A percentile compares a stretch with the other conserved stretches of the same genome.
These are phyloP conservation scores for Candida ulmi DNA, from an alignment of 805 yeast species.

Conservation along the genomic window DNA sequence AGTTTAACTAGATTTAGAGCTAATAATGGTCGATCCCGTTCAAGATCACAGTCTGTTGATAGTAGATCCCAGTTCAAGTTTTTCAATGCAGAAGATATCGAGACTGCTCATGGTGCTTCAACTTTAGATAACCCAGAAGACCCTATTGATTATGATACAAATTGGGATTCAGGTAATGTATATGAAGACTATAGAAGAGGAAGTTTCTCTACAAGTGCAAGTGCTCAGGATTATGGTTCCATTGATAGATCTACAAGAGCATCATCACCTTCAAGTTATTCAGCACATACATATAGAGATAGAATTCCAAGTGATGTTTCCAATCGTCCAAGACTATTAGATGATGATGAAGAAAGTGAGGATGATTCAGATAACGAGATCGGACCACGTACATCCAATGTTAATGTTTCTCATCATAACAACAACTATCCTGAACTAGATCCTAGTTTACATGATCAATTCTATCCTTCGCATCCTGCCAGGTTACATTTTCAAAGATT, in stretches of 20 bases:
- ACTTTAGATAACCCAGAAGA: conserved; percentile 50
- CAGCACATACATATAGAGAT: conserved; percentile 30
- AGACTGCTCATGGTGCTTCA: conserved; percentile 83
- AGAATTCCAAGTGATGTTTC: conserved; percentile 31
- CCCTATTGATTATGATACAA: conserved; percentile 65
- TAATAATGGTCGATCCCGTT: conserved; percentile 21
- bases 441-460: conserved; percentile 36
- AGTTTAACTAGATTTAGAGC: conserved; percentile 21
- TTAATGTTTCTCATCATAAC: conserved; percentile 15
- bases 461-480: conserved; percentile 39
- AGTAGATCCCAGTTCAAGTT: conserved; percentile 57
- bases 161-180: conserved; percentile 53
- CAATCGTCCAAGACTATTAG: conserved; percentile 23
- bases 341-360: conserved; percentile 22
- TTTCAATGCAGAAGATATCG: conserved; percentile 79
- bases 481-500: conserved; percentile 63
- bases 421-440: conserved; percentile 14
- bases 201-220: conserved; percentile 25
- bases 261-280: conserved; percentile 28
- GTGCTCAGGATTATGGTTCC: conserved; percentile 19
- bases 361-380: conserved; percentile 28
- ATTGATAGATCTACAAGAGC: conserved; percentile 16
- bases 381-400: conserved; percentile 21
- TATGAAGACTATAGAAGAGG: conserved; percentile 40
- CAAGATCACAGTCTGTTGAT: conserved; percentile 28